phyloP scores from a whole-genome alignment of 371 early-diverging fungal species.

The Batrachochytrium dendrobatidis region DNA sequence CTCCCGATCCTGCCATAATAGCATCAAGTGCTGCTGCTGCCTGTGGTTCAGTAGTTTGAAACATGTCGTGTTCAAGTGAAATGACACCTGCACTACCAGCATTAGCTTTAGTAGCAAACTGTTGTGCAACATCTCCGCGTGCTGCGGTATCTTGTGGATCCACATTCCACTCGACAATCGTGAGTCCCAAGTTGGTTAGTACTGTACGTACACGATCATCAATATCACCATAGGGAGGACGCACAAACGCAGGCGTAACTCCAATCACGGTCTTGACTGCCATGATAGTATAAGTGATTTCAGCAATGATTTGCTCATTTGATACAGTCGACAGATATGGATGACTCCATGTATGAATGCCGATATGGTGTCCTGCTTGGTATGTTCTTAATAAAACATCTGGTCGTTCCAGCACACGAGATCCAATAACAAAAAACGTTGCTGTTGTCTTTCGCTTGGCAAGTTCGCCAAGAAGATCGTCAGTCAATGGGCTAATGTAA shows the following conservation, averaged over 20 bases:
- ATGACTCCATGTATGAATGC: slow-evolving; percentile 15
- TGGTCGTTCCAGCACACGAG: slow-evolving; percentile 41
- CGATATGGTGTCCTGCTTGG: slow-evolving; percentile 55
- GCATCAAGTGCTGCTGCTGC: not conserved
- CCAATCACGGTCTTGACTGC: not conserved
- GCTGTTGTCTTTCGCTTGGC: slow-evolving; percentile 48
- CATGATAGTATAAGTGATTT: slow-evolving; percentile 3
- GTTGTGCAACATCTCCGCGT: not conserved
- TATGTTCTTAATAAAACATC: slow-evolving; percentile 18
- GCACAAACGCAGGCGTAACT: not conserved
- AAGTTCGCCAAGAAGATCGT: no score
- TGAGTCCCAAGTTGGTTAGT: slow-evolving; percentile 20
- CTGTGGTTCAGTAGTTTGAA: not conserved
- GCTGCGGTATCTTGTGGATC: slow-evolving; percentile 16
- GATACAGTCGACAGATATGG: not conserved
- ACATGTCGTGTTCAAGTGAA: slow-evolving; percentile 18
- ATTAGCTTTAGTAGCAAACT: not conserved
- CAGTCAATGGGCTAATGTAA: no score
- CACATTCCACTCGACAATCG: slow-evolving; percentile 16
- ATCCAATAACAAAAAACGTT: slow-evolving; percentile 65
- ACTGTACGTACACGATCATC: slow-evolving; percentile 29
- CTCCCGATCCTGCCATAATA: not conserved
- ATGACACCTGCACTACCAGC: slow-evolving; percentile 8
- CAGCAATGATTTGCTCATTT: slow-evolving; percentile 12
- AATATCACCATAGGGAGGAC: slow-evolving; percentile 26